Evolutionary conservation across 129 eudicot species (phyloP).

Genomic region (Escallonia herrerae): DNA sequence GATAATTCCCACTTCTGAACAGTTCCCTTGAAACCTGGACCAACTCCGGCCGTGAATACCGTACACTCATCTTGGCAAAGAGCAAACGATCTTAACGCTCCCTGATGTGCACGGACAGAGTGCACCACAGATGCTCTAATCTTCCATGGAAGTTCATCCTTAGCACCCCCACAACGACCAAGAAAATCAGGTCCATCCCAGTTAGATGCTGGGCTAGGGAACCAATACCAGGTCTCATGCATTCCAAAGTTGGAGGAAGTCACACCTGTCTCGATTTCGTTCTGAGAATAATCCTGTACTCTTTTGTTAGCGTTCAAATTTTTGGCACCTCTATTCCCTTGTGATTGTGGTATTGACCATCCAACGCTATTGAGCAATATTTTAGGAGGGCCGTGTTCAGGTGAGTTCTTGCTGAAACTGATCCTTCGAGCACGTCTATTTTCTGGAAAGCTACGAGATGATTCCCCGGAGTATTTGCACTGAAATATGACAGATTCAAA

Average conservation of each 20-base stretch:
- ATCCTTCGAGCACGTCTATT: constrained; percentile 31
- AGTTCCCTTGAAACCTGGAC: constrained; percentile 94
- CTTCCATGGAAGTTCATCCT: constrained; percentile 95
- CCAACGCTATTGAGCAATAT: constrained; percentile 63
- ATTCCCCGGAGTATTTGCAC: constrained; percentile 75
- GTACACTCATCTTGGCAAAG: constrained; percentile 76
- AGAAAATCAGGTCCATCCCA: constrained; percentile 82
- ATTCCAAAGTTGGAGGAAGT: constrained; percentile 35
- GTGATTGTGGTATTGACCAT: constrained; percentile 85
- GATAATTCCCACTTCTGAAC: constrained; percentile 92
- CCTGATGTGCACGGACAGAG: constrained; percentile 88
- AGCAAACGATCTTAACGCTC: constrained; percentile 78
- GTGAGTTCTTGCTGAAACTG: constrained; percentile 37
- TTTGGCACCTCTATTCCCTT: constrained; percentile 44
- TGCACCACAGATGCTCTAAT: constrained; percentile 80
- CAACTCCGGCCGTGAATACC: constrained; percentile 87
- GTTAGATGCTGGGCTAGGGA: constrained; percentile 79
- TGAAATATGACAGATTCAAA: constrained; percentile 30
- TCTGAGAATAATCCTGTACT: constrained; percentile 31
- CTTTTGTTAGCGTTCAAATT: constrained; percentile 35
- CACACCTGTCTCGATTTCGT: constrained; percentile 21
- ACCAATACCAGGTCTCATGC: constrained; percentile 94
- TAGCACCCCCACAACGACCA: constrained; percentile 65
- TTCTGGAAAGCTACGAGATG: constrained; percentile 45
- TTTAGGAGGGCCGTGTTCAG: constrained; percentile 55